Evolutionary conservation across 2,329 filamentous ascomycete genomes (phyloP).

Genomic region (Aspergillus clavatus): DNA sequence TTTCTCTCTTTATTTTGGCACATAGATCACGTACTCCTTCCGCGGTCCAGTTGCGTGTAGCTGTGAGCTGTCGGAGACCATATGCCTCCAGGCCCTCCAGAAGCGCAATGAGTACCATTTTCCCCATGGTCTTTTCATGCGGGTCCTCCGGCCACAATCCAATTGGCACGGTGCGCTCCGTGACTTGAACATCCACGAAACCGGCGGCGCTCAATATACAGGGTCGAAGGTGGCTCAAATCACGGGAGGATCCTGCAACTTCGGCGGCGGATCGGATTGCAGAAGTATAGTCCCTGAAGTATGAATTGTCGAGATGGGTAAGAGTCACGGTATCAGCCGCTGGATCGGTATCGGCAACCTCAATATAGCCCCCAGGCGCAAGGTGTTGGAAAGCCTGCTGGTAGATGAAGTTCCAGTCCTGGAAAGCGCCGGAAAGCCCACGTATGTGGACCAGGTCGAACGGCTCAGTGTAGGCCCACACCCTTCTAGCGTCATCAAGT

Average conservation of each 20-base stretch:
- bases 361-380: constrained; percentile 44
- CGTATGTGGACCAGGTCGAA: constrained; percentile 50
- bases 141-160: constrained; percentile 35
- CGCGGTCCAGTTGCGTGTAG: constrained; percentile 28
- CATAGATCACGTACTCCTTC: constrained; percentile 34
- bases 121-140: constrained; percentile 34
- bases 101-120: constrained; percentile 39
- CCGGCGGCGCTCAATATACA: constrained; percentile 40
- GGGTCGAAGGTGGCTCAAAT: constrained; percentile 40
- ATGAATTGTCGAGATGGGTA: constrained; percentile 25
- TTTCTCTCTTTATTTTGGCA: constrained; percentile 35
- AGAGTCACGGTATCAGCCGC: constrained; percentile 22
- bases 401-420: constrained; percentile 45
- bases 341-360: constrained; percentile 41
- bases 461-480: constrained; percentile 46
- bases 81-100: constrained; percentile 39
- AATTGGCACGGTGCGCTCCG: constrained; percentile 36
- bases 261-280: constrained; percentile 38
- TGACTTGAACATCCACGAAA: constrained; percentile 40
- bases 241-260: constrained; percentile 37
- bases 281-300: constrained; percentile 30
- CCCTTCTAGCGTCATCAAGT: constrained; percentile 45
- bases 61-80: constrained; percentile 35
- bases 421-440: constrained; percentile 45
- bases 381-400: constrained; percentile 43